These are phyloP conservation scores for Talaromyces sp. DNA, from an alignment of 2,329 filamentous ascomycete species.

Conservation along the genomic window DNA sequence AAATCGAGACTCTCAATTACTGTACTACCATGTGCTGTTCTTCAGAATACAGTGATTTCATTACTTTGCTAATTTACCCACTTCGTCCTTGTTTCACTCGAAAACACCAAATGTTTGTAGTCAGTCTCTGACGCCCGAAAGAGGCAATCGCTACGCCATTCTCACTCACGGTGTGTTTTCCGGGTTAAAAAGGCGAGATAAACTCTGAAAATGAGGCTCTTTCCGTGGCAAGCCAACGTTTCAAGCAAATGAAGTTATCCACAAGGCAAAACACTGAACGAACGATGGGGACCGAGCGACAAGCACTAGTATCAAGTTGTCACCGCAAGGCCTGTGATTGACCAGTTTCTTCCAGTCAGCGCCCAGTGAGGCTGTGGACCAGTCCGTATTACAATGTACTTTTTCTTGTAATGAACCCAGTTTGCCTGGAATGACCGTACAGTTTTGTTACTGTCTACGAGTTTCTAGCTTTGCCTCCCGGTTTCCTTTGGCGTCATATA, in stretches of 20 bases:
- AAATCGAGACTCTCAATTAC: no score
- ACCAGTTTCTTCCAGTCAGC: background rate
- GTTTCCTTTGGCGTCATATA: no score
- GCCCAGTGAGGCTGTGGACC: background rate
- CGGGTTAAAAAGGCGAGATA: background rate
- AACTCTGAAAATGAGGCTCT: background rate
- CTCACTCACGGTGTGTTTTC: background rate
- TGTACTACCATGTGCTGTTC: background rate
- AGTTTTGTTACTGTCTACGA: background rate
- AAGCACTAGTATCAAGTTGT: background rate
- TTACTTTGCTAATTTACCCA: background rate
- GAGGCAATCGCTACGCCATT: background rate
- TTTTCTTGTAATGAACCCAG: background rate
- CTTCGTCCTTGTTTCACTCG: background rate
- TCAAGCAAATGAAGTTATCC: background rate
- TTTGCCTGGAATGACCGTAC: background rate
- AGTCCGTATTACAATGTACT: background rate
- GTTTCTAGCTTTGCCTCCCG: background rate
- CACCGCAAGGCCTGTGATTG: background rate
- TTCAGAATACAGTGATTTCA: background rate
- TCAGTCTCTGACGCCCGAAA: background rate
- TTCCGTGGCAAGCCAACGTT: no score
- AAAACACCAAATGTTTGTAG: background rate
- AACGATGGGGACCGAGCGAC: background rate
- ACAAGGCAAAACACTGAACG: background rate